Base-by-base conservation (phyloP, 371 early-diverging fungal genomes). In the Basidiobolus meristosporus region DNA sequence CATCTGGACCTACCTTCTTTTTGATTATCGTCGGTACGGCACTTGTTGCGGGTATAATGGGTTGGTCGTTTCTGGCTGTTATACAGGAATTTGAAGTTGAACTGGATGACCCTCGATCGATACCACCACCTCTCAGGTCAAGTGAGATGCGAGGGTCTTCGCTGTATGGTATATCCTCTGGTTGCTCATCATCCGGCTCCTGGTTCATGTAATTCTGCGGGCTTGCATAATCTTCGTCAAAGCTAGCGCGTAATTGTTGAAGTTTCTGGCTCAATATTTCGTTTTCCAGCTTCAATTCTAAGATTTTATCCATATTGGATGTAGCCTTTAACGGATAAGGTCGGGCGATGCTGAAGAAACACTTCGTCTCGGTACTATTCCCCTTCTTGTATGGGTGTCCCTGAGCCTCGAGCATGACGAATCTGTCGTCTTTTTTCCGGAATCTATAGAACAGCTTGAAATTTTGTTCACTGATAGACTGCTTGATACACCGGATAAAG, bases 281-380 rank as follows among this genome's bases (percentile, higher is more conserved):
- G 41, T 70, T 70, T 47, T 70, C 71, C 26, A 63, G 50, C 36
- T 64, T 63, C 10, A 68, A 51, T 39, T 70, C 66, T 21, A 70
- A 43, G 41, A 70, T 61, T 6, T 60, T 50, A 46, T 70, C 71
- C 6, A 70, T 45, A 45, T 62, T 40, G 23, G 50, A 36, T n/a
- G 63, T 58, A 35, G 61, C 59, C 22, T 56, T 55, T 2, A 61
- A 50, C 1, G 68, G 68, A 18, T 63, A 57, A 1, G 63, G 63
- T 30, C 65, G 62, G 16, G 65, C 65, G 36, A 64, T 64, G 22
- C 62, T 62, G 44, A 66, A 63, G 38, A 66, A 65, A 12, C 62
- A 60, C 15, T 38, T 30, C n/a, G 39, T 41, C 26, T 26, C 26
- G 7, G 64, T 51, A n/a, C n/a, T n/a, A 3, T 53, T 36, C 19